Percentiles rank a stretch among this genome's conserved stretches.
Conservation (phyloP, 768 basidiomycete species). For the Vararia minispora region DNA sequence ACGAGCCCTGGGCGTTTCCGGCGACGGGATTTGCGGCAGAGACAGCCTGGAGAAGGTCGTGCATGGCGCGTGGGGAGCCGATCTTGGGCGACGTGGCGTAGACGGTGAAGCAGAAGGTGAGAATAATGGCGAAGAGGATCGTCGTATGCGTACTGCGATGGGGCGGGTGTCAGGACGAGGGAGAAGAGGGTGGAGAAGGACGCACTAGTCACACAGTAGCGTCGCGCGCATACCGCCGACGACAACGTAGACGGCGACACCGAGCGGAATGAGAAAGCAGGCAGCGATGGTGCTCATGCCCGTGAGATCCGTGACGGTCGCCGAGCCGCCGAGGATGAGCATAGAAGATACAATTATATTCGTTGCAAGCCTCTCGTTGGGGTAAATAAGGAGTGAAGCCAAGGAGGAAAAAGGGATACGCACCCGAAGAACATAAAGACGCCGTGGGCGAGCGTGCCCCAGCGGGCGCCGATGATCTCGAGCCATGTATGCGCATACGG, state of each 20-base stretch:
- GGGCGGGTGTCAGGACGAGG: neutral
- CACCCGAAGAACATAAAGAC: slow-evolving; percentile 86
- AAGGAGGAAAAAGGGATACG: slow-evolving; percentile 9
- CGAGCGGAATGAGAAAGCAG: slow-evolving; percentile 83
- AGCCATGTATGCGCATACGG: slow-evolving; percentile 84
- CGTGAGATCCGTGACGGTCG: slow-evolving; percentile 79
- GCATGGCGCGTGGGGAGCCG: slow-evolving; percentile 69
- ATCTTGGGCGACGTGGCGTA: slow-evolving; percentile 75
- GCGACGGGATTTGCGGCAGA: slow-evolving; percentile 45
- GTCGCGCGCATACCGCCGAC: slow-evolving; percentile 84
- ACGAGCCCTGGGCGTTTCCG: slow-evolving; percentile 81
- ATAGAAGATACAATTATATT: slow-evolving; percentile 89
- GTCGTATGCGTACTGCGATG: slow-evolving; percentile 66
- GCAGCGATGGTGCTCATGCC: slow-evolving; percentile 88
- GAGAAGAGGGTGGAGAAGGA: slow-evolving; percentile 8
- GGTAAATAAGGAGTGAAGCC: neutral
- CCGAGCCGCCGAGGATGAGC: slow-evolving; percentile 71
- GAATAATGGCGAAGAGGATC: slow-evolving; percentile 79
- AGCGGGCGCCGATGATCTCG: slow-evolving; percentile 72
- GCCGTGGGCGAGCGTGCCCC: slow-evolving; percentile 71
- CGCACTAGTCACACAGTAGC: slow-evolving; percentile 76
- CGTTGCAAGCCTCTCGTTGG: slow-evolving; percentile 54
- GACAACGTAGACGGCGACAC: slow-evolving; percentile 81
- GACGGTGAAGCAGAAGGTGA: slow-evolving; percentile 65
- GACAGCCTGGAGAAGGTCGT: slow-evolving; percentile 58